A percentile compares a stretch with the other conserved stretches of the same genome.
Evolutionary conservation across 2,329 filamentous ascomycete genomes (phyloP).

Genomic region (Kalaharituber pfeilii): DNA sequence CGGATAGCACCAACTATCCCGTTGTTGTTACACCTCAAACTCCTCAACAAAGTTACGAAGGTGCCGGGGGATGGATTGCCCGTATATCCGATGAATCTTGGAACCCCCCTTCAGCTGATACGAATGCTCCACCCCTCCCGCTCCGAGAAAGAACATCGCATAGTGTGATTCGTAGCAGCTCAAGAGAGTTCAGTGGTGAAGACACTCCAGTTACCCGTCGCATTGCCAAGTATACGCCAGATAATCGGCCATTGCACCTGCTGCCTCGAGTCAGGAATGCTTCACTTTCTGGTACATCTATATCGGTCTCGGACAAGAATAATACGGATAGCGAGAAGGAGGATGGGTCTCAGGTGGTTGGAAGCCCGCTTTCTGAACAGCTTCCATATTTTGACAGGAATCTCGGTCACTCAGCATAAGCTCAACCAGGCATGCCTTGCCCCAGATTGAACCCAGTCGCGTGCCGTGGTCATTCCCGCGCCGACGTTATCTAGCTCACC

Average conservation of each 20-base stretch:
- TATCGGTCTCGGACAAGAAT: constrained; percentile 48
- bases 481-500: no score
- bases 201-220: constrained; percentile 52
- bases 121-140: constrained; percentile 28
- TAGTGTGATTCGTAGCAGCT: constrained; percentile 38
- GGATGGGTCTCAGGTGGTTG: constrained; percentile 67
- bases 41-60: constrained; percentile 42
- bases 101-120: no score
- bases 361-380: constrained; percentile 90
- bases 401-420: no score
- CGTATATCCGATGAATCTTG: constrained; percentile 52
- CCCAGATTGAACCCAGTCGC: no score
- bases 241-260: constrained; percentile 19
- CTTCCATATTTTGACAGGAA: constrained; percentile 93
- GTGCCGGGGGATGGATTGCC: constrained; percentile 77
- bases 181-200: constrained; percentile 48
- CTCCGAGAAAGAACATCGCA: constrained; percentile 35
- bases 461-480: no score
- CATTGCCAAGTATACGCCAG: constrained; percentile 31
- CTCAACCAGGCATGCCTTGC: no score
- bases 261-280: constrained; percentile 44
- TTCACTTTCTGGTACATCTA: constrained; percentile 76
- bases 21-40: constrained; percentile 25
- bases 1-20: no score
- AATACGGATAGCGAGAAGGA: constrained; percentile 48